A percentile compares a stretch with the other conserved stretches of the same genome.
Conservation (phyloP, 345 rosid genomes). For the Camelina hispida region DNA sequence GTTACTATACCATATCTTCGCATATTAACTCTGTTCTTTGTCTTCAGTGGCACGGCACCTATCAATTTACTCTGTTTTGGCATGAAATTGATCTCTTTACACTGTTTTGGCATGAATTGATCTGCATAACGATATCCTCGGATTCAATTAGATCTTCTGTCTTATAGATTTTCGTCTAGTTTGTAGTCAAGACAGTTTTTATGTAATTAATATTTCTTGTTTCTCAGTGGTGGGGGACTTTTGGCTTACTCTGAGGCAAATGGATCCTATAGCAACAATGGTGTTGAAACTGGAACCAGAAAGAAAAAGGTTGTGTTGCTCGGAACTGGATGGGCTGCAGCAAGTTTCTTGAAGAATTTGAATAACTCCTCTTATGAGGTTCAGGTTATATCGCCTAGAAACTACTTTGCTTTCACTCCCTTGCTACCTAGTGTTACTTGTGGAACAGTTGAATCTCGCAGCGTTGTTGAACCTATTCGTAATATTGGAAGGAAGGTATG, state of each 20-base stretch:
- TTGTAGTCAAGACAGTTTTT: neutral
- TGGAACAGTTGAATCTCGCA: slow-evolving; percentile 96
- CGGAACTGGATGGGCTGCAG: slow-evolving; percentile 98
- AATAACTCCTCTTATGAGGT: slow-evolving; percentile 69
- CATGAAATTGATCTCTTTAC: neutral
- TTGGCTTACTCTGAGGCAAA: slow-evolving; percentile 79
- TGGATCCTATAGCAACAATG: slow-evolving; percentile 40
- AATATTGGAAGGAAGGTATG: slow-evolving; percentile 78
- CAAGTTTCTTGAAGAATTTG: slow-evolving; percentile 76
- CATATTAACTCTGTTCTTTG: neutral
- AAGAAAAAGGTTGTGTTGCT: slow-evolving; percentile 89
- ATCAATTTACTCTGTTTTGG: neutral
- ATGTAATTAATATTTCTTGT: neutral
- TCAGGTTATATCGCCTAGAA: slow-evolving; percentile 87
- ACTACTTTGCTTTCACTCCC: slow-evolving; percentile 97
- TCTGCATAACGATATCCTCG: neutral
- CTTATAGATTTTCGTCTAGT: neutral
- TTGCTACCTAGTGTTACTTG: slow-evolving; percentile 91
- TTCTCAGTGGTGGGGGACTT: slow-evolving; percentile 75
- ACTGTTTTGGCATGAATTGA: neutral
- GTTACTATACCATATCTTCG: slow-evolving; percentile 40
- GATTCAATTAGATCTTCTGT: neutral
- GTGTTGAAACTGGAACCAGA: slow-evolving; percentile 50
- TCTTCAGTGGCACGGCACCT: too few relatives aligned
- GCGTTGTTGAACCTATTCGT: slow-evolving; percentile 90